Conservation (phyloP, 371 early-diverging fungal genomes). For the Fennellomyces sp. region DNA sequence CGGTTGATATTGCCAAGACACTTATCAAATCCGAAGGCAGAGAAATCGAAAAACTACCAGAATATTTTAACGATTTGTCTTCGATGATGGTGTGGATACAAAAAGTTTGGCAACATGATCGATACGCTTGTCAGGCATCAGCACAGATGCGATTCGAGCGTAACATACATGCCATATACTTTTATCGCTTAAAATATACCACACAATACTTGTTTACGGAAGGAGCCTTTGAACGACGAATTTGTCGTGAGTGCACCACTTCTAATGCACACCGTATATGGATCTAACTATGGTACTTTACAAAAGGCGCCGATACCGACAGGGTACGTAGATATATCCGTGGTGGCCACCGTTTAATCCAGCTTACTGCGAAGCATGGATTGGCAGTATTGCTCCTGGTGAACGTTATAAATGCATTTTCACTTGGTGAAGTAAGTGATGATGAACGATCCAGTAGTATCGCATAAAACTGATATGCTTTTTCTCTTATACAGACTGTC, state of each 20-base stretch:
- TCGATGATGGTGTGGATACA: neutral
- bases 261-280: neutral
- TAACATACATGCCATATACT: neutral
- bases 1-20: neutral
- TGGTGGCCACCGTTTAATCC: neutral
- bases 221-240: neutral
- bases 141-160: neutral
- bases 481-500: neutral
- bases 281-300: neutral
- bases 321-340: neutral
- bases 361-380: neutral
- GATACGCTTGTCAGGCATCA: neutral
- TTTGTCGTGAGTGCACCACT: neutral
- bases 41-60: neutral
- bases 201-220: neutral
- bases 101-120: neutral
- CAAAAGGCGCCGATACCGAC: neutral
- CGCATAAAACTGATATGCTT: neutral
- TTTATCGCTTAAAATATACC: neutral
- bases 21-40: neutral
- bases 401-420: neutral
- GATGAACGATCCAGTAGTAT: no score
- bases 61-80: neutral
- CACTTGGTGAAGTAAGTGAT: neutral
- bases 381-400: neutral